Conservation (phyloP, 1,284 basidiomycete species). For the Austroboletus rostrupii region DNA sequence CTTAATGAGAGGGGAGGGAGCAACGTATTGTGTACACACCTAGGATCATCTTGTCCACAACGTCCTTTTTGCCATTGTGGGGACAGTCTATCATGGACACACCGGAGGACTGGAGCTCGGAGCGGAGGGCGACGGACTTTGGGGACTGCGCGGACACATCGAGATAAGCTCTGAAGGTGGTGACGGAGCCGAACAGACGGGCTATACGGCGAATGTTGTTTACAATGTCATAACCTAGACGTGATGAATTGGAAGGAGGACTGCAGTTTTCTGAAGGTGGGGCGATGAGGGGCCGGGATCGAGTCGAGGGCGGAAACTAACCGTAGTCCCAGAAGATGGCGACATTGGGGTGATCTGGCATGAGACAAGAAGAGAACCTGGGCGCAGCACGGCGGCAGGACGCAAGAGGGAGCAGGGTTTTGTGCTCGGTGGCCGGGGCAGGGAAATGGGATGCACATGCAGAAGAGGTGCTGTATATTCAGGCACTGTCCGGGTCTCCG, state of each 20-base stretch:
- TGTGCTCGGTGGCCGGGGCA: constrained; percentile 16
- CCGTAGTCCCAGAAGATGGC: constrained; percentile 66
- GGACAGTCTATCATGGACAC: constrained; percentile 57
- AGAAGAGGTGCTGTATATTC: constrained; percentile 10
- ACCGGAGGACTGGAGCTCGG: constrained; percentile 57
- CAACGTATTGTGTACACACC: constrained; percentile 22
- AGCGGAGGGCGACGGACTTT: constrained; percentile 38
- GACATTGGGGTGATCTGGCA: constrained; percentile 37
- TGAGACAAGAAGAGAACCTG: constrained; percentile 18
- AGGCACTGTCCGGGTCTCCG: constrained; percentile 8
- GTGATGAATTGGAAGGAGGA: constrained; percentile 37
- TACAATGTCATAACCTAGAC: constrained; percentile 43
- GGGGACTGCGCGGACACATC: constrained; percentile 35
- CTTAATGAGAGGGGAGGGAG: constrained; percentile 9
- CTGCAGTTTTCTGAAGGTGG: constrained; percentile 49
- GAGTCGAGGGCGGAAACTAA: constrained; percentile 25
- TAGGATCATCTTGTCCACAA: constrained; percentile 39
- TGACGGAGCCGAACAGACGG: constrained; percentile 42
- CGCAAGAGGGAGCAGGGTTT: constrained; percentile 6
- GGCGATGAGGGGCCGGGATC: constrained; percentile 1
- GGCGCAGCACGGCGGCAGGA: constrained; percentile 1
- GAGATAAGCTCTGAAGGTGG: constrained; percentile 51
- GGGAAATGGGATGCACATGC: constrained; percentile 15
- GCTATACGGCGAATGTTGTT: constrained; percentile 41
- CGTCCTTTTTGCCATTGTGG: constrained; percentile 50